A percentile compares a stretch with the other conserved stretches of the same genome.
These are phyloP conservation scores for Aspergillus hancockii DNA, from an alignment of 495 filamentous ascomycete species.

Conservation along the genomic window DNA sequence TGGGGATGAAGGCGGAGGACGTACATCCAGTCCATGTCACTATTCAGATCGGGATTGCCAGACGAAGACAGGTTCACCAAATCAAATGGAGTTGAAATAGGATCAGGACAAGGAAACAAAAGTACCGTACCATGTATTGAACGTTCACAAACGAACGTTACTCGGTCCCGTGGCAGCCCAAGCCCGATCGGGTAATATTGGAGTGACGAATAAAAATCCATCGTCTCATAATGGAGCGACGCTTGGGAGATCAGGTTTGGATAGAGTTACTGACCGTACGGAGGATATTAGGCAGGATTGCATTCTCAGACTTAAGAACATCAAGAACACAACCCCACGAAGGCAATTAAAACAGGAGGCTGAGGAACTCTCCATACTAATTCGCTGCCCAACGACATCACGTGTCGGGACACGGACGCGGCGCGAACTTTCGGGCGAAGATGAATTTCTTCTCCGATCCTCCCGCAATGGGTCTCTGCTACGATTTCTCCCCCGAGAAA, in stretches of 20 bases:
- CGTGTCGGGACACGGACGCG: conserved; percentile 15
- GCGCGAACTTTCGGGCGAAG: conserved; percentile 8
- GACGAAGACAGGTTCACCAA: background rate
- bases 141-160: too few species aligned
- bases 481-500: background rate
- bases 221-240: background rate
- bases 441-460: conserved; percentile 1
- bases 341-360: conserved; percentile 1
- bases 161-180: background rate
- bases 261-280: background rate
- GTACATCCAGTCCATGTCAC: background rate
- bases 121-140: too few species aligned
- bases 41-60: background rate
- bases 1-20: background rate
- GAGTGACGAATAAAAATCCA: background rate
- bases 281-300: background rate
- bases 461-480: conserved; percentile 1
- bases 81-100: background rate
- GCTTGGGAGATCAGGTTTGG: background rate
- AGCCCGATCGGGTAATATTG: conserved; percentile 1
- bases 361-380: background rate
- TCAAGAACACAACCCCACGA: background rate
- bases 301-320: background rate
- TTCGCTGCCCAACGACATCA: conserved; percentile 12
- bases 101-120: too few species aligned